These are phyloP conservation scores for Limnanthes douglasii DNA, from an alignment of 345 rosid genomes.

Conservation along the genomic window DNA sequence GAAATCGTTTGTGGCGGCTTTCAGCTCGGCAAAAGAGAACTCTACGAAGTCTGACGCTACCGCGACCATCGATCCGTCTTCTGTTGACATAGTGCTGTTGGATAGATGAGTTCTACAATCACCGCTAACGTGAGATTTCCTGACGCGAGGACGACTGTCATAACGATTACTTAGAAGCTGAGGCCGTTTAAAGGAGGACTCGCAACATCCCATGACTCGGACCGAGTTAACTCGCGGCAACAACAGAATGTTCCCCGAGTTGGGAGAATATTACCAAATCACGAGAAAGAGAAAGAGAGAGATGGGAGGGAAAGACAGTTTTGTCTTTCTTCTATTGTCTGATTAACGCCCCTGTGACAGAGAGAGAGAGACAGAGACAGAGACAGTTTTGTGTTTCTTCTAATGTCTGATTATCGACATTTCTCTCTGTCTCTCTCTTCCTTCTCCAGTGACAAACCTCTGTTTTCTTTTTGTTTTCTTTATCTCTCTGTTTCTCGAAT, in stretches of 20 bases:
- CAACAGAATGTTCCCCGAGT: background rate
- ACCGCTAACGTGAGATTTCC: slow-evolving; percentile 6
- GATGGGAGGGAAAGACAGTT: background rate
- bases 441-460: no score
- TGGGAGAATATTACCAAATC: background rate
- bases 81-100: slow-evolving; percentile 11
- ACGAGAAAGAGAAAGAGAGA: background rate
- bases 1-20: slow-evolving; percentile 74
- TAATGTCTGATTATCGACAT: no score
- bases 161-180: slow-evolving; percentile 10
- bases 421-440: no score
- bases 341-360: slow-evolving; percentile 6
- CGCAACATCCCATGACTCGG: slow-evolving; percentile 54
- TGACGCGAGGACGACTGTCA: slow-evolving; percentile 3
- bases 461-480: no score
- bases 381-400: slow-evolving; percentile 2
- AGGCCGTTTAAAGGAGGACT: slow-evolving; percentile 24
- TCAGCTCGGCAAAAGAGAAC: slow-evolving; percentile 64
- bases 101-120: slow-evolving; percentile 10
- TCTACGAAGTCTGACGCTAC: slow-evolving; percentile 32
- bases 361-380: background rate
- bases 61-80: slow-evolving; percentile 14
- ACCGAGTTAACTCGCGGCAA: slow-evolving; percentile 14
- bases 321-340: background rate
- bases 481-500: no score